Evolutionary conservation across 169 alveolate species (phyloP).

Genomic region (Plasmodium gallinaceum): DNA sequence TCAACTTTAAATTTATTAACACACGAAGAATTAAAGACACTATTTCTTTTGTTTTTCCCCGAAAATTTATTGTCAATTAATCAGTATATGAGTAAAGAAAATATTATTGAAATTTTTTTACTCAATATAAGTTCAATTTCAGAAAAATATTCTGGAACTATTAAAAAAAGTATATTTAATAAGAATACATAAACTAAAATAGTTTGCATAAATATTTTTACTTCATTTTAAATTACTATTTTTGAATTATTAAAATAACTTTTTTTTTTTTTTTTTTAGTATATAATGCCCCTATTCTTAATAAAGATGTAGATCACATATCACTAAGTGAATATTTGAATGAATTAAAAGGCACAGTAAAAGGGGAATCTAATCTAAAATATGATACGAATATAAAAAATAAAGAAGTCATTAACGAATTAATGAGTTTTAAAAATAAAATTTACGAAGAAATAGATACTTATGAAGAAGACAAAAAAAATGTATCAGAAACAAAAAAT

Average conservation of each 20-base stretch:
- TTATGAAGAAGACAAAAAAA: conserved; percentile 6
- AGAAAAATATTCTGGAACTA: conserved; percentile 31
- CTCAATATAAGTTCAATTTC: conserved; percentile 48
- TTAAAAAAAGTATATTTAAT: conserved; percentile 36
- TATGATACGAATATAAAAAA: conserved; percentile 4
- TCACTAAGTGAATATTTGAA: conserved; percentile 50
- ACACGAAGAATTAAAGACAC: conserved; percentile 36
- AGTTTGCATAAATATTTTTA: too few relatives aligned
- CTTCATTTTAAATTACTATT: too few relatives aligned
- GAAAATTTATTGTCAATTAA: conserved; percentile 42
- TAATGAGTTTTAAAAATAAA: conserved; percentile 3
- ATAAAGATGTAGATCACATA: conserved; percentile 14
- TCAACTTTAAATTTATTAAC: conserved; percentile 64
- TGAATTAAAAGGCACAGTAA: conserved; percentile 21
- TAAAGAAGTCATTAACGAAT: conserved; percentile 21
- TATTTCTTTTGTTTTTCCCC: conserved; percentile 40
- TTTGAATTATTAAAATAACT: too few relatives aligned
- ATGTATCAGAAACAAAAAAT: conserved; percentile 8
- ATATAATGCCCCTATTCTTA: conserved; percentile 21
- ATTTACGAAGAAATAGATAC: conserved; percentile 8
- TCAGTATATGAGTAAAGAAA: conserved; percentile 49
- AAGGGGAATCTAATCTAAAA: conserved; percentile 8
- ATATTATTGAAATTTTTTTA: conserved; percentile 57
- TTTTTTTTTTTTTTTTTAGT: conserved; percentile 35
- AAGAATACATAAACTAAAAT: too few relatives aligned